phyloP scores from a whole-genome alignment of 2,329 filamentous ascomycete genomes.

The Amauroascus verrucosus region DNA sequence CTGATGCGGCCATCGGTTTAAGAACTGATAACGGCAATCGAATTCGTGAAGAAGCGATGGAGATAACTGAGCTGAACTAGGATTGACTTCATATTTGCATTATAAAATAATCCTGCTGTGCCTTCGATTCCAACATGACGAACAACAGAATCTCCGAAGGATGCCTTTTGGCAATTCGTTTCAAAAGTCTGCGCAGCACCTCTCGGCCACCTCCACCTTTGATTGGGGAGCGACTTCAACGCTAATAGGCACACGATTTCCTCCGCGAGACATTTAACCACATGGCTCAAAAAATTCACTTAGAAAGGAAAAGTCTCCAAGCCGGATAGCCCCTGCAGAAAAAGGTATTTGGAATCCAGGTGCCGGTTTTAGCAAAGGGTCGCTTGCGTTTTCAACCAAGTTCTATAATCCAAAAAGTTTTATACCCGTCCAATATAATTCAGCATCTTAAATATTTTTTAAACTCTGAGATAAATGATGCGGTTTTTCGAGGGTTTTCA shows the following conservation, averaged over 20 bases:
- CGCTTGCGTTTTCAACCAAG: background rate
- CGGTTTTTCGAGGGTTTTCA: constrained; percentile 40
- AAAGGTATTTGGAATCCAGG: background rate
- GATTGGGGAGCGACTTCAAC: background rate
- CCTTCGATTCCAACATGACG: background rate
- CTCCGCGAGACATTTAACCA: background rate
- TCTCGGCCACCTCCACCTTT: background rate
- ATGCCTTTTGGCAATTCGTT: background rate
- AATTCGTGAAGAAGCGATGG: constrained; percentile 27
- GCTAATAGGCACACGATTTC: background rate
- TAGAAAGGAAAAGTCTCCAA: background rate
- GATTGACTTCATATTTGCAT: constrained; percentile 1
- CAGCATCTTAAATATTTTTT: background rate
- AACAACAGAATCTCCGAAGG: background rate
- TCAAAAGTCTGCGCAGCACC: background rate
- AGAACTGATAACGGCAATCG: constrained; percentile 55
- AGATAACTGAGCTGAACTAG: constrained; percentile 24
- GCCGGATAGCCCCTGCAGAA: background rate
- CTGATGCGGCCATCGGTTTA: constrained; percentile 68
- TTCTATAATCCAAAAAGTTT: background rate
- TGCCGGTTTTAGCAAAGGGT: background rate
- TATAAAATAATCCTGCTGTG: background rate
- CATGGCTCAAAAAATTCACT: background rate
- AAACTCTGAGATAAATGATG: background rate
- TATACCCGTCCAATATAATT: constrained; percentile 1